Evolutionary conservation across 179 eudicot genomes (phyloP).

Genomic region (Dionaea muscipula): DNA sequence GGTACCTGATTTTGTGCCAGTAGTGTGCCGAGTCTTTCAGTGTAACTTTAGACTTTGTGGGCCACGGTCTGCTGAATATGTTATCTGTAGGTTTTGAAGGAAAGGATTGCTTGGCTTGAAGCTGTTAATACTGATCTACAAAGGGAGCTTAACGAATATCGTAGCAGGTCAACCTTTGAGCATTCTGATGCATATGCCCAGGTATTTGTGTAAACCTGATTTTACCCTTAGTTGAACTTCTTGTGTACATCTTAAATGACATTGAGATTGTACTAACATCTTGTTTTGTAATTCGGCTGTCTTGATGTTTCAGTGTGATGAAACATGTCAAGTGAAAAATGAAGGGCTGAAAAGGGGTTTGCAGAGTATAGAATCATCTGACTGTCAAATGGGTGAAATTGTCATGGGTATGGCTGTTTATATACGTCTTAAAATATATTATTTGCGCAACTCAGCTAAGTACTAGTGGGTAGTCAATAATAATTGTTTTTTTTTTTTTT

Average conservation of each 20-base stretch:
- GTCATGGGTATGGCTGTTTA: slow-evolving; percentile 38
- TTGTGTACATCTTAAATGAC: no score
- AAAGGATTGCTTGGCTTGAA: slow-evolving; percentile 89
- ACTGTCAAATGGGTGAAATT: slow-evolving; percentile 69
- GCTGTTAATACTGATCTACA: slow-evolving; percentile 76
- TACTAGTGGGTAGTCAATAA: no score
- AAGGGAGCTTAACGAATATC: slow-evolving; percentile 63
- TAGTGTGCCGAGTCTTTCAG: no score
- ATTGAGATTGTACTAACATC: not conserved
- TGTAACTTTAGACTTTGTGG: slow-evolving; percentile 4
- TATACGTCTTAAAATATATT: no score
- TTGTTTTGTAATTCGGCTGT: not conserved
- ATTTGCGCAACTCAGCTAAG: no score
- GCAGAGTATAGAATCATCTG: slow-evolving; percentile 82
- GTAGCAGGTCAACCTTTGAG: slow-evolving; percentile 47
- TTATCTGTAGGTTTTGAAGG: slow-evolving; percentile 53
- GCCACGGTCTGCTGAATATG: not conserved
- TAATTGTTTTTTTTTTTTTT: no score
- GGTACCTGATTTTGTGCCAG: slow-evolving; percentile 24
- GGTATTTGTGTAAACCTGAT: slow-evolving; percentile 21
- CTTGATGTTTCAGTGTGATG: slow-evolving; percentile 34
- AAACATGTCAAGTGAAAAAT: slow-evolving; percentile 33
- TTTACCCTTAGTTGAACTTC: not conserved
- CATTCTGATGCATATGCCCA: slow-evolving; percentile 39
- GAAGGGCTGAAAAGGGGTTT: slow-evolving; percentile 80